Evolutionary conservation across 495 filamentous ascomycete species (phyloP).

Genomic region (Immersiella caudata): DNA sequence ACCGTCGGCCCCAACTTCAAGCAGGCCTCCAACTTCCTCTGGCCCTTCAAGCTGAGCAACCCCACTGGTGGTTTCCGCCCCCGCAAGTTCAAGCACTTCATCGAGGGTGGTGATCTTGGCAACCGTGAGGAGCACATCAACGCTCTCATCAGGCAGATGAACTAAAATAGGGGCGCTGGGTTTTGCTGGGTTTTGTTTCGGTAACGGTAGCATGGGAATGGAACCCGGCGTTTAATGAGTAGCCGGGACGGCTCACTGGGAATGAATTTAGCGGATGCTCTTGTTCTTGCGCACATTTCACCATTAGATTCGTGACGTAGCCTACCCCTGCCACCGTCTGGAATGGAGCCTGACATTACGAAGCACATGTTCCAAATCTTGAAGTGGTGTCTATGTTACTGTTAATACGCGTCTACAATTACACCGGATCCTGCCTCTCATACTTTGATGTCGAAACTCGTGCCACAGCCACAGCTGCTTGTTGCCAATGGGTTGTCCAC

Average conservation of each 20-base stretch:
- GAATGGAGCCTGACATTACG: neutral
- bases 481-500: conserved; percentile 87
- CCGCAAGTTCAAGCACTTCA: conserved; percentile 99
- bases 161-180: conserved; percentile 59
- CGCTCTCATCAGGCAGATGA: conserved; percentile 94
- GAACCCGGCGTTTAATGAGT: conserved; percentile 38
- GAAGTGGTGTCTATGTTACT: neutral
- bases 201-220: conserved; percentile 42
- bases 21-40: conserved; percentile 99
- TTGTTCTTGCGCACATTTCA: conserved; percentile 29
- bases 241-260: conserved; percentile 31
- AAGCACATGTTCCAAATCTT: neutral
- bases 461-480: conserved; percentile 96
- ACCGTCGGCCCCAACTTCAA: conserved; percentile 99
- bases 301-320: conserved; percentile 32
- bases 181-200: conserved; percentile 40
- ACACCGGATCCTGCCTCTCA: conserved; percentile 24
- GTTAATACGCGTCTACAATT: neutral
- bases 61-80: conserved; percentile 93
- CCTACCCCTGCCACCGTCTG: conserved; percentile 17
- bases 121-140: conserved; percentile 99
- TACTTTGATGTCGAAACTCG: conserved; percentile 90
- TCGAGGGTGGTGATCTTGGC: conserved; percentile 97
- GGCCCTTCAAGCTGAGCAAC: conserved; percentile 99
- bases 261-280: conserved; percentile 39